Base-by-base conservation (phyloP, 352 stramenopile genomes). In the Pythium periplocum region DNA sequence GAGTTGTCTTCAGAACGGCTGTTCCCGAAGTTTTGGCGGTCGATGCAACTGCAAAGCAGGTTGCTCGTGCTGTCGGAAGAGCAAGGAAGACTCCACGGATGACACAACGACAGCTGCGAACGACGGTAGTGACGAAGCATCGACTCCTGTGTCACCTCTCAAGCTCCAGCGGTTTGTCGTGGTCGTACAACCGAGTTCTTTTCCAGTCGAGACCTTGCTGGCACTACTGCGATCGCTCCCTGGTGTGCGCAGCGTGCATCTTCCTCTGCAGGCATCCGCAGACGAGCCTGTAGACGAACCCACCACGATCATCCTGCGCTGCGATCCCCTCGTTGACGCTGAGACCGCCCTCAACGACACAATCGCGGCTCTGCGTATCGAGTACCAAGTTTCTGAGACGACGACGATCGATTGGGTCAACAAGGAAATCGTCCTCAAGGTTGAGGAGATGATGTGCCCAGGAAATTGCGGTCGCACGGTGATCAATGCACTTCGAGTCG, bases 401-500 rank as follows among this genome's bases (percentile, higher is more conserved):
- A 62, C 54, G 6, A 55, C 63, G 26, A 64, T 70, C 37, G 31
- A 46, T 7, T 90, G 80, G 80, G 61, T 66, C 9, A 60, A 56
- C 37, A 86, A 87, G 58, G 73, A 90, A 59, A 63, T 90, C 37
- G 75, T 87, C 32, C 49, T 93, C 8, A 58, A 62, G 17, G 73
- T 93, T 8, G 61, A 71, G 32, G 83, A 84, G 26, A 93, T 93
- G 77, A 93, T 93, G 81, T 93, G 83, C 50, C 67, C 77, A 11
- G 69, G 66, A 38, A 91, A 89, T 45, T 93, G 83, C 45, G 83
- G 83, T 10, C 70, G 63, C n/a, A 83, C 81, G 2, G 77, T 93
- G 26, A 57, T 93, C 30, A 83, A 82, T 38, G 74, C 80, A 4
- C 52, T 86, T 8, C 68, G 61, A 0, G 62, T 57, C 42, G 68